Evolutionary conservation across 2,329 filamentous ascomycete genomes (phyloP).

Genomic region (Ophiosphaerella korrae): DNA sequence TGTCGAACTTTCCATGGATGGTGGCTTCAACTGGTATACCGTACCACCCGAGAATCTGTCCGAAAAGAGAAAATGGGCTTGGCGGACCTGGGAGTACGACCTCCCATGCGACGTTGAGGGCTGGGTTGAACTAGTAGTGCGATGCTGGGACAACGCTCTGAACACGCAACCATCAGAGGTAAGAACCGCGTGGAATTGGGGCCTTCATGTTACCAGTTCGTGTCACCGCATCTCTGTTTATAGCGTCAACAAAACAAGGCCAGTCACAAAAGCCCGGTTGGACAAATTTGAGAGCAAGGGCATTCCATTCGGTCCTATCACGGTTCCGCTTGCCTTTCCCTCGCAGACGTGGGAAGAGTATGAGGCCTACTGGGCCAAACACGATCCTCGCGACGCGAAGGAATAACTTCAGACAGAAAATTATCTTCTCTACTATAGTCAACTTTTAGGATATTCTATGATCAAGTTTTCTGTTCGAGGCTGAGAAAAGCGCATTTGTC

Average conservation of each 20-base stretch:
- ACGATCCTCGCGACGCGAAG: conserved; percentile 13
- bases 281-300: conserved; percentile 55
- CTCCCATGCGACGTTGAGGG: conserved; percentile 61
- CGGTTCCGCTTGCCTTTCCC: conserved; percentile 48
- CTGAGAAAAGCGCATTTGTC: no score
- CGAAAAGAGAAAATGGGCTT: conserved; percentile 66
- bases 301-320: conserved; percentile 57
- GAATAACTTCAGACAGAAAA: neutral
- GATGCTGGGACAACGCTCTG: conserved; percentile 53
- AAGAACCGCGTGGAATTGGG: conserved; percentile 63
- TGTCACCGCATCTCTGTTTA: conserved; percentile 57
- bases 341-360: conserved; percentile 13
- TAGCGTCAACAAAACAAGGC: conserved; percentile 62
- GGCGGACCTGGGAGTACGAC: conserved; percentile 68
- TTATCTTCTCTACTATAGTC: no score
- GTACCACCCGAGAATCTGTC: conserved; percentile 65
- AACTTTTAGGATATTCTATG: no score
- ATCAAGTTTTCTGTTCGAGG: no score
- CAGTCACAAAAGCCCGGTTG: conserved; percentile 54
- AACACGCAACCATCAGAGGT: conserved; percentile 54
- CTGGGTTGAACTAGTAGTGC: conserved; percentile 52
- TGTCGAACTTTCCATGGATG: conserved; percentile 68
- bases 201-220: conserved; percentile 67
- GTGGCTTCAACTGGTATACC: conserved; percentile 68
- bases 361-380: conserved; percentile 8